Base-by-base conservation (phyloP, 345 rosid genomes). In the Diplotaxis tenuifolia region DNA sequence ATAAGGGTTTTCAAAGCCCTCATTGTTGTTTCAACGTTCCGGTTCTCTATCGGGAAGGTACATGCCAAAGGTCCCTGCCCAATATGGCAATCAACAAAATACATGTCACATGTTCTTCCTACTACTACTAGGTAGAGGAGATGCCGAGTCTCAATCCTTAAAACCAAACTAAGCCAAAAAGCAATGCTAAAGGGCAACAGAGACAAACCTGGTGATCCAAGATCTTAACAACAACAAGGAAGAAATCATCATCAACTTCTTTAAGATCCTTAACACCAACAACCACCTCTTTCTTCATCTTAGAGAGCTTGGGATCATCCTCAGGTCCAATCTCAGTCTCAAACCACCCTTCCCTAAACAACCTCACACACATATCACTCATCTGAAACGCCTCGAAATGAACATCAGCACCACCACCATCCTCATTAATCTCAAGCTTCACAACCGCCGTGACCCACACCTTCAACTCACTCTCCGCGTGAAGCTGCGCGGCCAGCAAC, bases 341-440 rank as follows among this genome's bases (percentile, higher is more conserved):
- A 3, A 94, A 88, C 96, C 97, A 91, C 8, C 82, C 91, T 68
- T 94, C 98, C 82, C 71, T 89, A 32, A 88, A 87, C 83, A 94
- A 58, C 86, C 86, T 87, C 63, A 89, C 75, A 27, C 96, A 95
- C 86, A 88, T 84, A 79, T 92, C 97, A 79, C 99, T 95, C 93
- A 95, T 88, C 83, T 95, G 97, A 81, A 95, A 95, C 36, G 96
- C 96, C 85, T 95, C 97, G 6, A 95, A 95, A 59, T 95, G 99
- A 54, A 92, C 93, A 71, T 92, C 96, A 0, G 96, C 92, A 10
- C 66, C 91, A 10, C 66, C 91, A 7, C 93, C 99, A 29, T 75
- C 45, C 81, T 94, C 99, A 18, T 82, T 90, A 65, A 86, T 89
- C 81, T 86, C 88, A 74, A 92, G 84, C 82, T 95, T 95, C 79